phyloP scores from a whole-genome alignment of 768 basidiomycete species.

The Rhodotorula taiwanensis region DNA sequence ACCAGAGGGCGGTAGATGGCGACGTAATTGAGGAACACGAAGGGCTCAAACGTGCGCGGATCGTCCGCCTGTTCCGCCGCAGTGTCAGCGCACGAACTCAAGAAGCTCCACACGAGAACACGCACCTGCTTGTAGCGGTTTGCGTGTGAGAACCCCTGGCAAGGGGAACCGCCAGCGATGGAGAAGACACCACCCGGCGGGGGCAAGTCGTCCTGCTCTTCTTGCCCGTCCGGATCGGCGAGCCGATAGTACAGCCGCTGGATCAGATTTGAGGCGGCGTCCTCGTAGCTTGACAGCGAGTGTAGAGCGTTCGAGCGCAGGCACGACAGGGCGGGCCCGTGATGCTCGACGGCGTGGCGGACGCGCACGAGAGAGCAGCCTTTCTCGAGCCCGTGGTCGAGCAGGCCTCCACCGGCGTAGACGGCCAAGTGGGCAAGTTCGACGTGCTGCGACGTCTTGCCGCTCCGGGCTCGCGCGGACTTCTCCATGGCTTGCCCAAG shows the following conservation, averaged over 20 bases:
- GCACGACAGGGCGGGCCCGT: neutral
- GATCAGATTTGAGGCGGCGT: neutral
- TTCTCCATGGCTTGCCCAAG: too few species aligned
- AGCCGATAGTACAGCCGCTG: neutral
- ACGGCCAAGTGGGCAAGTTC: neutral
- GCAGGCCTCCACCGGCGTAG: slow-evolving; percentile 1
- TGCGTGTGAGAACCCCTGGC: neutral
- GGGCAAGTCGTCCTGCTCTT: too few species aligned
- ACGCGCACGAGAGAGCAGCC: neutral
- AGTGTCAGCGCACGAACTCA: too few species aligned
- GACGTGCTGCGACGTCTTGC: neutral
- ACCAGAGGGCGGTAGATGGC: neutral
- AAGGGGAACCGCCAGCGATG: neutral
- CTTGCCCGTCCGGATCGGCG: neutral
- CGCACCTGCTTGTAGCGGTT: slow-evolving; percentile 2
- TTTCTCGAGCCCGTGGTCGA: neutral
- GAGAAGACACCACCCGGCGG: neutral
- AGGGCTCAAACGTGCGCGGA: neutral
- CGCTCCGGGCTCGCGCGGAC: neutral
- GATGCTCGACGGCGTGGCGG: neutral
- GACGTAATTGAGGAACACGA: neutral
- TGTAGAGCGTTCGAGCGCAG: neutral
- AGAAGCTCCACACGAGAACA: too few species aligned
- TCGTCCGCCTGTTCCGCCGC: neutral
- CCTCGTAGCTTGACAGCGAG: neutral